phyloP scores from a whole-genome alignment of 805 yeast species.

The Nakazawaea ambrosiae region DNA sequence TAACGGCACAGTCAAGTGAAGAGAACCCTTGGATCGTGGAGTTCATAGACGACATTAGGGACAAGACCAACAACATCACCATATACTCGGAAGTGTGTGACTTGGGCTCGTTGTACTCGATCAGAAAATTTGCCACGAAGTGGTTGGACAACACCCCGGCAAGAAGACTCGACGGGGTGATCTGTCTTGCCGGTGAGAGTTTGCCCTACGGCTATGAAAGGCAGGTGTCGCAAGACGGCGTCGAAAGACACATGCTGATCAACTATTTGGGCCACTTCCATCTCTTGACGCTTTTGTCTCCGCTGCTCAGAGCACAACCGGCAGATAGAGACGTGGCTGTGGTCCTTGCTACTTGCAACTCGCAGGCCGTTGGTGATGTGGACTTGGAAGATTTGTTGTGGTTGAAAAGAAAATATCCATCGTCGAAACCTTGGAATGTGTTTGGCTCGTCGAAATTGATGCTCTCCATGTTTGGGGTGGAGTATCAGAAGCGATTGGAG shows the following conservation, averaged over 20 bases:
- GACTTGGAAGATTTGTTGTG: constrained; percentile 59
- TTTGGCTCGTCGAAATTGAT: constrained; percentile 80
- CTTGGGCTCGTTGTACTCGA: constrained; percentile 60
- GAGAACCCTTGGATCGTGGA: constrained; percentile 67
- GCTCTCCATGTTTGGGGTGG: constrained; percentile 68
- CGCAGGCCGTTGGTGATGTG: constrained; percentile 67
- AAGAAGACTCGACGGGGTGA: constrained; percentile 81
- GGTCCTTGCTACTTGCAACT: constrained; percentile 67
- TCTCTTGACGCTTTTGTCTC: constrained; percentile 70
- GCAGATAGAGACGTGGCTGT: constrained; percentile 92
- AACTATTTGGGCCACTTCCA: constrained; percentile 82
- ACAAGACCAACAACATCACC: constrained; percentile 58
- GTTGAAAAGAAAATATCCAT: constrained; percentile 52
- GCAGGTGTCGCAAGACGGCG: constrained; percentile 67
- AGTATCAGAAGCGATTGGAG: constrained; percentile 62
- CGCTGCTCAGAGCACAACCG: constrained; percentile 82
- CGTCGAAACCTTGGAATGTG: constrained; percentile 59
- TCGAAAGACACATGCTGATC: constrained; percentile 77
- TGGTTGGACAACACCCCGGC: constrained; percentile 94
- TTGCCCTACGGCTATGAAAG: constrained; percentile 63
- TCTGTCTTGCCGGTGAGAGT: constrained; percentile 82
- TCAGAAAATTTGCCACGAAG: constrained; percentile 85
- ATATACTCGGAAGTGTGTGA: constrained; percentile 92
- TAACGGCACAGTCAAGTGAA: constrained; percentile 58
- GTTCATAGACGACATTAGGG: constrained; percentile 71